Evolutionary conservation across 371 early-diverging fungal species (phyloP).

Genomic region (Zancudomyces culisetae): DNA sequence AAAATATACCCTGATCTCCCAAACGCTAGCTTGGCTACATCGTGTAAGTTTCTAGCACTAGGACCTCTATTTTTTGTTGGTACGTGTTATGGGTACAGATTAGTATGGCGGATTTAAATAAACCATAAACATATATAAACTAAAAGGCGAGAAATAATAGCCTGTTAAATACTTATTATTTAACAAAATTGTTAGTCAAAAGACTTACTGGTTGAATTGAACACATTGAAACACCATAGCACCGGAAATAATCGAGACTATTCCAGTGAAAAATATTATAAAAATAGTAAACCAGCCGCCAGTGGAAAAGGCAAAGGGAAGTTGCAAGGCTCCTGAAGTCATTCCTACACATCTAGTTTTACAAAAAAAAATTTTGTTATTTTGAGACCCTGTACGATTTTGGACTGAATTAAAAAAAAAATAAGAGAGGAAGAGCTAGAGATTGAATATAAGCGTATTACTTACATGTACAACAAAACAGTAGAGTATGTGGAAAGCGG

Average conservation of each 20-base stretch:
- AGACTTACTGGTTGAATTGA: slow-evolving; percentile 2
- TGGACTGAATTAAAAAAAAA: not conserved
- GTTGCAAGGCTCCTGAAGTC: not conserved
- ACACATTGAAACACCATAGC: slow-evolving; percentile 2
- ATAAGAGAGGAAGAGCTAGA: not conserved
- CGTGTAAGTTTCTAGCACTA: not conserved
- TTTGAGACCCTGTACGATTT: too few relatives aligned
- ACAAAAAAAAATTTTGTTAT: too few relatives aligned
- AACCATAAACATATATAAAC: too few relatives aligned
- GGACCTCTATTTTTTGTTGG: not conserved
- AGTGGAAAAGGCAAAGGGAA: slow-evolving; percentile 1
- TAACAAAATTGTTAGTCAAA: not conserved
- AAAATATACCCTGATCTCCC: not conserved
- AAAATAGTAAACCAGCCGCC: slow-evolving; percentile 1
- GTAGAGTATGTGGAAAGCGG: not conserved
- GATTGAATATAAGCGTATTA: not conserved
- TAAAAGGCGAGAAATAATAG: too few relatives aligned
- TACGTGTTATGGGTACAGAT: too few relatives aligned
- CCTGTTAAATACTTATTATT: not conserved
- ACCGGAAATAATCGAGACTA: slow-evolving; percentile 1
- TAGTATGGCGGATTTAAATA: too few relatives aligned
- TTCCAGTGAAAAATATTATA: not conserved
- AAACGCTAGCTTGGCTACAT: slow-evolving; percentile 3
- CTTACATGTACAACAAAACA: slow-evolving; percentile 1
- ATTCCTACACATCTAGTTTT: slow-evolving; percentile 1